Conservation (phyloP, 768 basidiomycete genomes). For the Tephrocybe sp. region DNA sequence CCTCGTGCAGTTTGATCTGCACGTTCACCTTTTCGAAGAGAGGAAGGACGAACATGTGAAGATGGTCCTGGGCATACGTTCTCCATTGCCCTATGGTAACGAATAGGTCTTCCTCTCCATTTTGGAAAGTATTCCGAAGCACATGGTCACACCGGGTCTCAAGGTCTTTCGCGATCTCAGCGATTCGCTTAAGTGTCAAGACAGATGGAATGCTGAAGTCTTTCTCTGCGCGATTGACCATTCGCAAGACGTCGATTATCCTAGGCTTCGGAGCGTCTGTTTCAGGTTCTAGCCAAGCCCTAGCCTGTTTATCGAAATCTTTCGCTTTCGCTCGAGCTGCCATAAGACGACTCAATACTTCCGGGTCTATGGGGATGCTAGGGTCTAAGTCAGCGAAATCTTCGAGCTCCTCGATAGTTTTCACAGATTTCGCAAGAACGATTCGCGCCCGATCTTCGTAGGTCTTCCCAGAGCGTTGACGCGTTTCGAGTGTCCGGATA, state of each 20-base stretch:
- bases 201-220: conserved; percentile 74
- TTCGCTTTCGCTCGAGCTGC: conserved; percentile 66
- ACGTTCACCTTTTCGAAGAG: conserved; percentile 71
- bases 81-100: conserved; percentile 74
- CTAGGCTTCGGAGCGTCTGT: conserved; percentile 55
- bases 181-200: conserved; percentile 63
- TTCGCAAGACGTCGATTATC: conserved; percentile 66
- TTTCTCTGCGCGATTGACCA: conserved; percentile 71
- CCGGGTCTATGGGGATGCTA: conserved; percentile 68
- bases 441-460: conserved; percentile 77
- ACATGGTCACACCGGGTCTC: conserved; percentile 77
- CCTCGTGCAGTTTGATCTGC: conserved; percentile 65
- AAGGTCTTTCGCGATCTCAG: conserved; percentile 76
- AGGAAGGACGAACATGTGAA: conserved; percentile 72
- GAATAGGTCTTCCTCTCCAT: conserved; percentile 64
- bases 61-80: conserved; percentile 67
- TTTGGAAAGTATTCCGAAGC: conserved; percentile 60
- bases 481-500: conserved; percentile 62
- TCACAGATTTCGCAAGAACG: conserved; percentile 66
- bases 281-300: conserved; percentile 65
- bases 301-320: conserved; percentile 80
- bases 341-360: conserved; percentile 65
- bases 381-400: conserved; percentile 66
- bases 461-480: conserved; percentile 63
- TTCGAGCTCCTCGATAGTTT: conserved; percentile 77